phyloP scores from a whole-genome alignment of 208 protist species.

The Wallacemonas sp. region DNA sequence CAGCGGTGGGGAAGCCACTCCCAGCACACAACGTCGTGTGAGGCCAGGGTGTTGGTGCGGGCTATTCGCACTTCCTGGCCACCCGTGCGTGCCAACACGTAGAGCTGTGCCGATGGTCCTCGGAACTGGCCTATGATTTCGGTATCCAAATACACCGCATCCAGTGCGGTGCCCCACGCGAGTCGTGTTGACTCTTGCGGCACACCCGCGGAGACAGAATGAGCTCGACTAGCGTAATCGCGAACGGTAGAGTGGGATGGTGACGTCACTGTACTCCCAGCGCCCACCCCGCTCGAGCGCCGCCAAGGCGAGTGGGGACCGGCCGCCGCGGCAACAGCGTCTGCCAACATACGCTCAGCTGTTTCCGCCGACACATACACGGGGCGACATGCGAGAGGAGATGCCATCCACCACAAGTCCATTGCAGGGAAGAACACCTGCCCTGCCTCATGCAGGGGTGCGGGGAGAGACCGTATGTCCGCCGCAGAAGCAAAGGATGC shows the following conservation, averaged over 20 bases:
- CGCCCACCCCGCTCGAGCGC: too few relatives aligned
- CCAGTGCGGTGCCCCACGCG: neutral
- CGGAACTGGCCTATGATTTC: constrained; percentile 12
- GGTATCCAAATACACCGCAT: neutral
- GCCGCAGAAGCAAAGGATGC: constrained; percentile 32
- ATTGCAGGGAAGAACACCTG: constrained; percentile 40
- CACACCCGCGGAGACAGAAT: neutral
- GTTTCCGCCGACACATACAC: constrained; percentile 40
- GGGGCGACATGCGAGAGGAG: constrained; percentile 55
- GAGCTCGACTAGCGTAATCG: too few relatives aligned
- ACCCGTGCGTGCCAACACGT: constrained; percentile 26
- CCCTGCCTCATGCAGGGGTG: constrained; percentile 31
- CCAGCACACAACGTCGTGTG: constrained; percentile 53
- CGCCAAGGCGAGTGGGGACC: too few relatives aligned
- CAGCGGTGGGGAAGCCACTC: constrained; percentile 69
- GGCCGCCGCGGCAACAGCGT: neutral
- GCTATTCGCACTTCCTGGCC: constrained; percentile 37
- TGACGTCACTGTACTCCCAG: too few relatives aligned
- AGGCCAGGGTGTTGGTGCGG: constrained; percentile 16
- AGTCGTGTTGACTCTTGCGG: neutral
- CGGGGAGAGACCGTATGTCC: neutral
- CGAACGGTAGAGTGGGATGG: too few relatives aligned
- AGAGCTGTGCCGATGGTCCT: neutral
- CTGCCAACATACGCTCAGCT: too few relatives aligned
- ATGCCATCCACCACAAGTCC: constrained; percentile 81